Evolutionary conservation across 768 basidiomycete genomes (phyloP).

Genomic region (Suillus subluteus): DNA sequence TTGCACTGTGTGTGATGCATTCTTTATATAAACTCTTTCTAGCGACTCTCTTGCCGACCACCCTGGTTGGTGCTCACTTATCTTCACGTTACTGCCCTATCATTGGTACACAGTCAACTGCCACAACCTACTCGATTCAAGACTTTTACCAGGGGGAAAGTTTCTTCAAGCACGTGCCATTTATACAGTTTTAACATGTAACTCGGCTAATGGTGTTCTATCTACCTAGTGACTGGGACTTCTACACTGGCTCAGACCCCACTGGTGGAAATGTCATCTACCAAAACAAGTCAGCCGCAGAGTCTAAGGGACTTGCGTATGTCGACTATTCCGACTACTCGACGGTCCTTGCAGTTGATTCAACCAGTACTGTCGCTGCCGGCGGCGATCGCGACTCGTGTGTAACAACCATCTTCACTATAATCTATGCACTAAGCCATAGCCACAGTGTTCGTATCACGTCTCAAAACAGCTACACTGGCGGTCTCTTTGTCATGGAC

Average conservation of each 20-base stretch:
- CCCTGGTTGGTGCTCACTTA: slow-evolving; percentile 38
- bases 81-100: slow-evolving; percentile 32
- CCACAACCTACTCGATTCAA: slow-evolving; percentile 37
- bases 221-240: slow-evolving; percentile 61
- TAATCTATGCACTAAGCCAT: slow-evolving; percentile 5
- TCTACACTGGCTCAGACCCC: slow-evolving; percentile 65
- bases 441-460: slow-evolving; percentile 64
- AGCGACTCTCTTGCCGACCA: slow-evolving; percentile 33
- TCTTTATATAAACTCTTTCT: slow-evolving; percentile 35
- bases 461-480: slow-evolving; percentile 59
- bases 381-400: slow-evolving; percentile 61
- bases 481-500: slow-evolving; percentile 77
- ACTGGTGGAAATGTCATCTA: slow-evolving; percentile 76
- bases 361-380: slow-evolving; percentile 46
- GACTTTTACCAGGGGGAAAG: slow-evolving; percentile 51
- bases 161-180: slow-evolving; percentile 58
- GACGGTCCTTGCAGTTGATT: slow-evolving; percentile 66
- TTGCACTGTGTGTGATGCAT: slow-evolving; percentile 30
- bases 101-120: slow-evolving; percentile 20
- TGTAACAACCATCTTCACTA: slow-evolving; percentile 17
- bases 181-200: not conserved
- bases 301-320: slow-evolving; percentile 57
- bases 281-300: slow-evolving; percentile 49
- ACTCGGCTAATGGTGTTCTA: not conserved
- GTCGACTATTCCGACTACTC: slow-evolving; percentile 59